A percentile compares a stretch with the other conserved stretches of the same genome.
phyloP scores from a whole-genome alignment of 140 eudicot genomes.

The Stevia rebaudiana region DNA sequence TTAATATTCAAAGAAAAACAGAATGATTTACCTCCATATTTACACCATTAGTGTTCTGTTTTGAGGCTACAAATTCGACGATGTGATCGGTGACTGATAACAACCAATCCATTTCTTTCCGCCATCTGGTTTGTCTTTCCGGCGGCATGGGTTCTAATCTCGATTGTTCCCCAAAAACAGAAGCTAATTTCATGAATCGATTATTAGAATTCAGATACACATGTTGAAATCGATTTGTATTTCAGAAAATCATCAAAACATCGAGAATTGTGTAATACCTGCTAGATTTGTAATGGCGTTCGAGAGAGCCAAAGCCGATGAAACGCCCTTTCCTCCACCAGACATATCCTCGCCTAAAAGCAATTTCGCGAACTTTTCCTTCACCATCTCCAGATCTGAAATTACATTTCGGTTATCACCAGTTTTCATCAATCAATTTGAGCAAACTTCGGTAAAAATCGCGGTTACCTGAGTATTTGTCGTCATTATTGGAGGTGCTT shows the following conservation, averaged over 20 bases:
- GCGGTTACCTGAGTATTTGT: constrained; percentile 23
- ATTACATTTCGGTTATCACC: neutral
- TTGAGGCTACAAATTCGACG: constrained; percentile 69
- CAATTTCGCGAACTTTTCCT: constrained; percentile 80
- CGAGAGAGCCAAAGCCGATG: constrained; percentile 70
- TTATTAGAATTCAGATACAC: neutral
- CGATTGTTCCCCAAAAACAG: constrained; percentile 78
- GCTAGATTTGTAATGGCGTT: constrained; percentile 86
- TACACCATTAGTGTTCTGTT: constrained; percentile 63
- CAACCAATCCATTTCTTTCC: constrained; percentile 79
- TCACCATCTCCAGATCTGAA: constrained; percentile 61
- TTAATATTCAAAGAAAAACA: neutral
- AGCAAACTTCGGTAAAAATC: neutral
- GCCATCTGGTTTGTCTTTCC: constrained; percentile 70
- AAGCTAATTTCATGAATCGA: constrained; percentile 37
- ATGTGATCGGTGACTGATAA: constrained; percentile 78
- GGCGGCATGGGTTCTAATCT: constrained; percentile 84
- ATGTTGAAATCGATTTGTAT: neutral
- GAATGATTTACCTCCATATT: constrained; percentile 51
- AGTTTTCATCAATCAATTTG: constrained; percentile 3
- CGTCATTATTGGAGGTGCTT: constrained; percentile 16
- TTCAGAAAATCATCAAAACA: too few relatives aligned
- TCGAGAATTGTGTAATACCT: constrained; percentile 30
- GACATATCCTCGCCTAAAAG: constrained; percentile 92
- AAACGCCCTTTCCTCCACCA: constrained; percentile 91